Evolutionary conservation across 352 stramenopile species (phyloP).

Genomic region (Phytophthora citrophthora): DNA sequence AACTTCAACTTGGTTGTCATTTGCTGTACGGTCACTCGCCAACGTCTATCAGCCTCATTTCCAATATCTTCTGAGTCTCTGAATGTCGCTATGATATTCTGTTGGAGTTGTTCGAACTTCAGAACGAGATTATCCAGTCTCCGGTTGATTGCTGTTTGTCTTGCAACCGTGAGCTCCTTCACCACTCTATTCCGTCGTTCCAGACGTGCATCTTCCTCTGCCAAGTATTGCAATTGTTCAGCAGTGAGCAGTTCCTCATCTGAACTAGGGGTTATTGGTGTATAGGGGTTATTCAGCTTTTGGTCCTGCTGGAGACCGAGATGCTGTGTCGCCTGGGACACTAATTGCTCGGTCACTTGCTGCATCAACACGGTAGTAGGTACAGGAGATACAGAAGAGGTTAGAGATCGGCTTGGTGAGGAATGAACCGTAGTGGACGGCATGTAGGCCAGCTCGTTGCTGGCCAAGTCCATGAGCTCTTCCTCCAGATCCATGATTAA

Average conservation of each 20-base stretch:
- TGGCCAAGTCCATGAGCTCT: slow-evolving; percentile 70
- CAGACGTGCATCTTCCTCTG: slow-evolving; percentile 28
- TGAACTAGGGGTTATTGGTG: background rate
- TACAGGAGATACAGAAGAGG: background rate
- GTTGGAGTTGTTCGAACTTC: slow-evolving; percentile 28
- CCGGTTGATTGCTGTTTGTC: slow-evolving; percentile 1
- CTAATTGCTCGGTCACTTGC: slow-evolving; percentile 20
- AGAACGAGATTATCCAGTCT: slow-evolving; percentile 22
- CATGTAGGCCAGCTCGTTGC: slow-evolving; percentile 66
- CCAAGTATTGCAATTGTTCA: slow-evolving; percentile 22
- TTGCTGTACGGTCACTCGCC: slow-evolving; percentile 12
- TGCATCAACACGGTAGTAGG: slow-evolving; percentile 10
- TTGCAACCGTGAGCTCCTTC: slow-evolving; percentile 16
- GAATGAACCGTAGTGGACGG: slow-evolving; percentile 14
- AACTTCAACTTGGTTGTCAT: slow-evolving; percentile 54
- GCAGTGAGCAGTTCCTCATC: slow-evolving; percentile 16
- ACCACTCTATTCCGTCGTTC: slow-evolving; percentile 20
- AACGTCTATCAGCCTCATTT: slow-evolving; percentile 1
- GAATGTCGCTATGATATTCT: background rate
- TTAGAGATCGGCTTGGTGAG: background rate
- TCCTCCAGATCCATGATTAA: slow-evolving; percentile 48
- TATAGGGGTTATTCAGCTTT: background rate
- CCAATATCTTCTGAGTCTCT: background rate
- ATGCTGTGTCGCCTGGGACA: slow-evolving; percentile 7
- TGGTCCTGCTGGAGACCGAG: slow-evolving; percentile 10